phyloP scores from a whole-genome alignment of 768 basidiomycete genomes.

The Podaxis pistillaris region DNA sequence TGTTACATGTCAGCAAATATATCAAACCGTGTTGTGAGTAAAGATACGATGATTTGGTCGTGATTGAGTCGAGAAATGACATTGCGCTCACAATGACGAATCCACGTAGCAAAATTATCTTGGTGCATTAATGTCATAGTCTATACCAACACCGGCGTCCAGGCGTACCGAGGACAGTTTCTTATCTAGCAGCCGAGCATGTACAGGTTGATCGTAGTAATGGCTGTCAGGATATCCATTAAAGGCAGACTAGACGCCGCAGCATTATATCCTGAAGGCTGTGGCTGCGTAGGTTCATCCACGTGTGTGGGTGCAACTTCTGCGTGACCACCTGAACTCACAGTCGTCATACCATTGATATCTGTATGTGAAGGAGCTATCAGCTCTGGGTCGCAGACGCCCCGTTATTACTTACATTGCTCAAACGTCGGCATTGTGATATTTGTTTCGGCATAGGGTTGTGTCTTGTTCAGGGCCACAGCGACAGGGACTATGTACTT shows the following conservation, averaged over 20 bases:
- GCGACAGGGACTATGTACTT: conserved; percentile 53
- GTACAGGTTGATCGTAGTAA: not conserved
- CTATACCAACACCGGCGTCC: not conserved
- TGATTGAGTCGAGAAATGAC: too few relatives aligned
- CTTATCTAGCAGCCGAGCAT: not conserved
- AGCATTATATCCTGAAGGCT: not conserved
- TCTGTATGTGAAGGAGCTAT: not conserved
- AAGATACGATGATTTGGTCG: too few relatives aligned
- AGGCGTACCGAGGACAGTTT: not conserved
- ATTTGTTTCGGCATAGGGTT: conserved; percentile 51
- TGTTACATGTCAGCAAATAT: too few relatives aligned
- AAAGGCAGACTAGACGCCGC: not conserved
- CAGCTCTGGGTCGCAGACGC: not conserved
- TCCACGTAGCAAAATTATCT: too few relatives aligned
- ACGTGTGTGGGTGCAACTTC: not conserved
- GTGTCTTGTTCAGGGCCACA: conserved; percentile 47
- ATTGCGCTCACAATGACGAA: too few relatives aligned
- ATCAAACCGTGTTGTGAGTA: too few relatives aligned
- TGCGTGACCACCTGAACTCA: not conserved
- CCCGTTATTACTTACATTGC: conserved; percentile 37
- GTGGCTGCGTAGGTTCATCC: not conserved
- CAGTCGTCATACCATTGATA: conserved; percentile 1
- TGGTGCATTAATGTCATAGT: not conserved
- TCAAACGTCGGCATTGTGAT: conserved; percentile 42
- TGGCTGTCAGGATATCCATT: not conserved